A percentile compares a stretch with the other conserved stretches of the same genome.
Conservation (phyloP, 495 filamentous ascomycete genomes). For the Neurospora sp. region DNA sequence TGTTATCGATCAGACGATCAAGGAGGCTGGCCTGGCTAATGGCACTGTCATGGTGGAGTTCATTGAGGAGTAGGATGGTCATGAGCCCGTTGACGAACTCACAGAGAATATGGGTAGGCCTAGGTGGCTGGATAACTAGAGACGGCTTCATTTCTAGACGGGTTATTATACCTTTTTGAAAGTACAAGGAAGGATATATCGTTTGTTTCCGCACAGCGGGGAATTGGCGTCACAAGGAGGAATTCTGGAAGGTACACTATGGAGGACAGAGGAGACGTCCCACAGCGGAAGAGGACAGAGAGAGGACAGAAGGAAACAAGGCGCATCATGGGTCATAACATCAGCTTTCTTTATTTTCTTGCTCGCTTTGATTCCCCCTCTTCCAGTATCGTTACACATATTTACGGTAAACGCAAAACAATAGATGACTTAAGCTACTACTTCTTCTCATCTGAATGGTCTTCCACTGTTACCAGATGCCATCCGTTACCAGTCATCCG, state of each 20-base stretch:
- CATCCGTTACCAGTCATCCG: neutral
- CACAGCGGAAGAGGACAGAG: neutral
- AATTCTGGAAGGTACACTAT: neutral
- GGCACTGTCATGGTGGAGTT: slow-evolving; percentile 91
- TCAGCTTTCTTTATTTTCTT: neutral
- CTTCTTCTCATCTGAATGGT: neutral
- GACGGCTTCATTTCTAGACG: neutral
- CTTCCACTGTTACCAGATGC: neutral
- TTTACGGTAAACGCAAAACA: neutral
- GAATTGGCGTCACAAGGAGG: neutral
- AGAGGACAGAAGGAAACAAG: neutral
- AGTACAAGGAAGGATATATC: neutral
- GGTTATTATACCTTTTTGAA: neutral
- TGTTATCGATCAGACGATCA: slow-evolving; percentile 57
- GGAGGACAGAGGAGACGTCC: neutral
- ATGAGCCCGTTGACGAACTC: neutral
- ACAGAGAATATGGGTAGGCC: neutral
- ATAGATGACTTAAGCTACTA: neutral
- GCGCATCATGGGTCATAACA: neutral
- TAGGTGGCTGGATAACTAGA: neutral
- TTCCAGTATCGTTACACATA: neutral
- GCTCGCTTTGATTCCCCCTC: neutral
- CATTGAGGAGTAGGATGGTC: slow-evolving; percentile 44
- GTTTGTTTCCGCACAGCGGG: neutral
- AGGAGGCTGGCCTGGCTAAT: slow-evolving; percentile 78